These are phyloP conservation scores for Sphagnum magellanicum DNA, from an alignment of 228 moss, liverwort and hornwort genomes.

Conservation along the genomic window DNA sequence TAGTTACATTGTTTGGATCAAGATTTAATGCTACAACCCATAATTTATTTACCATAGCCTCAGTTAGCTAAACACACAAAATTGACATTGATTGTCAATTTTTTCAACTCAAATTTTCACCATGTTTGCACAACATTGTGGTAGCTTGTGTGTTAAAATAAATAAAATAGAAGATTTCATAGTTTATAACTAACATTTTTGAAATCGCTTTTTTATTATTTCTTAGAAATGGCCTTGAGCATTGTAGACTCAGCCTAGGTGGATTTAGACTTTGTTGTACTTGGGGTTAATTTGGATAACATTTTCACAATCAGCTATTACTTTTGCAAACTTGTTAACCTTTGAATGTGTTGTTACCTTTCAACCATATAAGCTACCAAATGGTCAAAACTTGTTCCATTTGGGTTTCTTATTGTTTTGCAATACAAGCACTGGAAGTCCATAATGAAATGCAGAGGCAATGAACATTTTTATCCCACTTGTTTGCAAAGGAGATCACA, in stretches of 20 bases:
- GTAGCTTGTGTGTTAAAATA: not conserved
- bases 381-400: not conserved
- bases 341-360: slow-evolving; percentile 61
- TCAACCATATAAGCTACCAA: slow-evolving; percentile 1
- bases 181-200: slow-evolving; percentile 23
- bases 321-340: slow-evolving; percentile 39
- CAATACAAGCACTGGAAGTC: not conserved
- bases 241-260: slow-evolving; percentile 44
- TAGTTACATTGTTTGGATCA: slow-evolving; percentile 35
- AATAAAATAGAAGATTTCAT: not conserved
- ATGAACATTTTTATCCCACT: slow-evolving; percentile 4
- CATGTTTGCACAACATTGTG: too few relatives aligned
- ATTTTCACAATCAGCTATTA: slow-evolving; percentile 50
- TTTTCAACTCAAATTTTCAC: not conserved
- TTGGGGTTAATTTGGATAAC: slow-evolving; percentile 47
- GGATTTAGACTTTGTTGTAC: slow-evolving; percentile 56
- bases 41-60: not conserved
- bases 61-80: not conserved
- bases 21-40: slow-evolving; percentile 33
- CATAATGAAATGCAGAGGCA: not conserved
- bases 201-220: slow-evolving; percentile 44
- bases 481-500: slow-evolving; percentile 47
- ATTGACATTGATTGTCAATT: not conserved
- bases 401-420: not conserved
- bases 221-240: slow-evolving; percentile 47